Evolutionary conservation across 768 basidiomycete species (phyloP), one percentile per base, ranked within the genome.

Genomic region (Hericium rajendrae): DNA sequence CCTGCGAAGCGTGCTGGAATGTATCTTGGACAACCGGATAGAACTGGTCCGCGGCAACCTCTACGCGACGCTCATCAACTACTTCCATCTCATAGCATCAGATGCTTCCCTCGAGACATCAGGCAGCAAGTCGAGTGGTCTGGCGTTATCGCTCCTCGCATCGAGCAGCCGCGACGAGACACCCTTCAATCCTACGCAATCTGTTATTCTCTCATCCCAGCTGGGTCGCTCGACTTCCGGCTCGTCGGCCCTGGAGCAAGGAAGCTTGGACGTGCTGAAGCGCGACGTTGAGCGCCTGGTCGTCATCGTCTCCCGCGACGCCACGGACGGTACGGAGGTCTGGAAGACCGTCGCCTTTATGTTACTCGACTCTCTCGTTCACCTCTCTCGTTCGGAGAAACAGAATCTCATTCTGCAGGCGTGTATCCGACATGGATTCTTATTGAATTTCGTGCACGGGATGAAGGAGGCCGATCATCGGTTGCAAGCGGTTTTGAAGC

Each of bases 301-400:
- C 0, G 72, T 82, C 0, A 77, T 83, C 39, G 75, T 95, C 40
- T 83, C 90, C 20, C 78, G 91, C n/a, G 95, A 98, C 66, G 94
- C 93, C 1, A 88, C 91, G 55, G 94, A 97, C 61, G 94, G 94
- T 6, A 85, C 90, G 16, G 94, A 97, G 69, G 91, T 97, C 2
- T 98, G 95, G 95, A 91, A 91, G 72, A 94, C 94, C 2, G 83
- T 97, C 15, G 91, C 94, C 9, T 97, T 94, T 67, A 88, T 94
- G 76, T 75, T 93, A 2, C 75, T 97, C 46, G 91, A 94, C 64
- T 84, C 88, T 0, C 76, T 94, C 8, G 78, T 88, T 16, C 80
- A 87, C 48, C 73, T 94, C 0, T 88, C 84, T 40, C 80, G 80
- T 26, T 69, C 74, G 51, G 87, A 92, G 61, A 86, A 83, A 70